Percentiles rank a stretch among this genome's conserved stretches.
Conservation (phyloP, 2,329 filamentous ascomycete species). For the Fusarium lateritium region DNA sequence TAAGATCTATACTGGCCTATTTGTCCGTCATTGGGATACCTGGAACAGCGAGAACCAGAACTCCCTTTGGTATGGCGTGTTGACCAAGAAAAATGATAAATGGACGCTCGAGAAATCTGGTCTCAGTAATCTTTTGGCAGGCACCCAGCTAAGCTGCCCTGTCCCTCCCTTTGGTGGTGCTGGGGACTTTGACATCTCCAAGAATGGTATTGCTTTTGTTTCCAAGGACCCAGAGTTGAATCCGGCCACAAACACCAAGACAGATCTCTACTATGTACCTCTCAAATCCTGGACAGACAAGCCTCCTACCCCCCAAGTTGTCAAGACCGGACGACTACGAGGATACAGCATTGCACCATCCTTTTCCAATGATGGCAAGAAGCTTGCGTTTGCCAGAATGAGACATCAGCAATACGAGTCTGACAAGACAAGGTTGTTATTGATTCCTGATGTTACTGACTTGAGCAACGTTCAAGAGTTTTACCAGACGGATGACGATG, state of each 20-base stretch:
- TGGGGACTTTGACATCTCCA: conserved; percentile 83
- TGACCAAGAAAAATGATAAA: conserved; percentile 62
- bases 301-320: conserved; percentile 65
- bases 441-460: conserved; percentile 73
- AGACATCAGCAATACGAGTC: conserved; percentile 82
- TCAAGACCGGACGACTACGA: conserved; percentile 69
- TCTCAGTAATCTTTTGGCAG: conserved; percentile 75
- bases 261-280: conserved; percentile 82
- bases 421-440: conserved; percentile 76
- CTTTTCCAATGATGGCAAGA: conserved; percentile 81
- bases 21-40: conserved; percentile 87
- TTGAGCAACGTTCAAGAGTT: conserved; percentile 73
- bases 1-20: conserved; percentile 80
- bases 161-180: conserved; percentile 84
- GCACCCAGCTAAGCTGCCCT: conserved; percentile 73
- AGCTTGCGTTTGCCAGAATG: conserved; percentile 86
- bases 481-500: conserved; percentile 72
- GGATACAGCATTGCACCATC: conserved; percentile 77
- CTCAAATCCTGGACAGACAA: conserved; percentile 72
- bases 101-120: conserved; percentile 61
- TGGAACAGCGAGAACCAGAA: conserved; percentile 79
- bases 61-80: conserved; percentile 79
- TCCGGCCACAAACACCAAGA: conserved; percentile 83
- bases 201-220: conserved; percentile 77
- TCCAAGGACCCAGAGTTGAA: conserved; percentile 81